A percentile compares a stretch with the other conserved stretches of the same genome.
Conservation (phyloP, 2,329 filamentous ascomycete species). For the Diaporthe amygdali region DNA sequence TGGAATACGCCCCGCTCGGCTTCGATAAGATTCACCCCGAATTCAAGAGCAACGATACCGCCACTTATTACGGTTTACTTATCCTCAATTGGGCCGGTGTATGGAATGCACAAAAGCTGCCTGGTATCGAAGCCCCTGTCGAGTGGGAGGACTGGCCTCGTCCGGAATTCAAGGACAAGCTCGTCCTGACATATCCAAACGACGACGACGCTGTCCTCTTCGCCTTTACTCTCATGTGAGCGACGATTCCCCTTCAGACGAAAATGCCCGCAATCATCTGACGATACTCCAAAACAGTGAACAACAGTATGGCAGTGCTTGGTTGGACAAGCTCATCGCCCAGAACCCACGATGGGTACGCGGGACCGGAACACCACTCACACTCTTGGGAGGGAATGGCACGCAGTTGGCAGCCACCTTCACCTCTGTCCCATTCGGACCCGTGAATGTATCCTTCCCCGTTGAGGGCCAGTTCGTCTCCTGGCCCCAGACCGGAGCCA, state of each 20-base stretch:
- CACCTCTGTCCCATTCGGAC: slow-evolving; percentile 28
- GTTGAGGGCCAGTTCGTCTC: slow-evolving; percentile 46
- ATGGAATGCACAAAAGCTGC: slow-evolving; percentile 42
- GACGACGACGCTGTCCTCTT: slow-evolving; percentile 62
- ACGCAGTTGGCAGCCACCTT: slow-evolving; percentile 41
- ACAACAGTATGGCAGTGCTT: slow-evolving; percentile 46
- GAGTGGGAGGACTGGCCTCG: slow-evolving; percentile 50
- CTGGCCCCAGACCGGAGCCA: slow-evolving; percentile 55
- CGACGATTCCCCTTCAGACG: neutral
- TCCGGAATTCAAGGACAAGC: slow-evolving; percentile 57
- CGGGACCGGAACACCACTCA: slow-evolving; percentile 49
- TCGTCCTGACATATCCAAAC: slow-evolving; percentile 61
- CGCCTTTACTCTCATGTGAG: slow-evolving; percentile 54
- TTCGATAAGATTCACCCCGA: slow-evolving; percentile 48
- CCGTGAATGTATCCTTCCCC: slow-evolving; percentile 37
- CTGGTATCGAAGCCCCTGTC: slow-evolving; percentile 35
- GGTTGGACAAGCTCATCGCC: slow-evolving; percentile 51
- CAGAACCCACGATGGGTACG: slow-evolving; percentile 61
- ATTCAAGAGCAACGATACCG: slow-evolving; percentile 45
- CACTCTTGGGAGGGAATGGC: slow-evolving; percentile 37
- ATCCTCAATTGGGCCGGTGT: slow-evolving; percentile 43
- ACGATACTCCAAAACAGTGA: slow-evolving; percentile 32
- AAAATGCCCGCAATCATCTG: neutral
- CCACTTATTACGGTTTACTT: slow-evolving; percentile 48
- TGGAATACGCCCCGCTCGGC: slow-evolving; percentile 54